Conservation (phyloP, 768 basidiomycete species). For the Holtermanniella nyarrowii region DNA sequence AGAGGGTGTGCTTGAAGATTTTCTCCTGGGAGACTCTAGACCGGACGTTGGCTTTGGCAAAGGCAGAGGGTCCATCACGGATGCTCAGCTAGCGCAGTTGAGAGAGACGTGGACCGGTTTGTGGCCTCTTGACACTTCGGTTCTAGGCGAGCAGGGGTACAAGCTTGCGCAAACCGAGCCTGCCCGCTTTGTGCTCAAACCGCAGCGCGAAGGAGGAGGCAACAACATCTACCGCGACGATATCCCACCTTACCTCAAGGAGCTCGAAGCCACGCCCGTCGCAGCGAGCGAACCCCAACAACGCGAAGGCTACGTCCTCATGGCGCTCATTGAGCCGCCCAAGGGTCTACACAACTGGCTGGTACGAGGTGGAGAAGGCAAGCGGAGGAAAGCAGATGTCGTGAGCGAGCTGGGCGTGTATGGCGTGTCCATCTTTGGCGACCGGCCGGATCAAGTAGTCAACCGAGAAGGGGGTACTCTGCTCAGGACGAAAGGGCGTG, state of each 20-base stretch:
- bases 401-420: slow-evolving; percentile 88
- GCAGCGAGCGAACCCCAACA: slow-evolving; percentile 42
- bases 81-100: slow-evolving; percentile 49
- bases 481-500: slow-evolving; percentile 78
- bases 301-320: slow-evolving; percentile 83
- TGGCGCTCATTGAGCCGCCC: slow-evolving; percentile 82
- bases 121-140: slow-evolving; percentile 58
- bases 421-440: slow-evolving; percentile 72
- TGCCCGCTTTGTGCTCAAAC: slow-evolving; percentile 71
- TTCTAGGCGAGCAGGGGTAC: slow-evolving; percentile 45
- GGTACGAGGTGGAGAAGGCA: slow-evolving; percentile 57
- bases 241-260: slow-evolving; percentile 66
- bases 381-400: slow-evolving; percentile 54
- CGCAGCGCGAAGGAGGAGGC: slow-evolving; percentile 95
- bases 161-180: slow-evolving; percentile 49
- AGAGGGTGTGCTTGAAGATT: slow-evolving; percentile 61
- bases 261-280: slow-evolving; percentile 44
- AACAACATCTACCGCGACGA: slow-evolving; percentile 84
- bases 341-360: slow-evolving; percentile 59
- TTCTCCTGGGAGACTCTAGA: slow-evolving; percentile 45
- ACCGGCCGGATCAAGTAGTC: slow-evolving; percentile 37
- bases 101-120: slow-evolving; percentile 76
- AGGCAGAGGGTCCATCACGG: slow-evolving; percentile 16
- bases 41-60: slow-evolving; percentile 31
- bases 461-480: slow-evolving; percentile 72